phyloP scores from a whole-genome alignment of 1,284 basidiomycete genomes.

The Cystobasidium slooffiae region DNA sequence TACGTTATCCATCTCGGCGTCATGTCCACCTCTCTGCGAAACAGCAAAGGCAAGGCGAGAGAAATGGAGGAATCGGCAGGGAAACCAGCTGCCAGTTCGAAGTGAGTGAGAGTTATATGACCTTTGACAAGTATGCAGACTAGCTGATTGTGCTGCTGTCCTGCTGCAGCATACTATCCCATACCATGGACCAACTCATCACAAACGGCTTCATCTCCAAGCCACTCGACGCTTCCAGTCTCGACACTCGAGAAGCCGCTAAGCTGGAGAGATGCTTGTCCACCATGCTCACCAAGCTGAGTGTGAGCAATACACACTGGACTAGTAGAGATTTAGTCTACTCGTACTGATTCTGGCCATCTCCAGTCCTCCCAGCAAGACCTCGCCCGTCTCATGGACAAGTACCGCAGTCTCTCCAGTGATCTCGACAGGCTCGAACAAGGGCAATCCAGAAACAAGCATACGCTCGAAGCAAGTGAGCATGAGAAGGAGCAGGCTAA shows the following conservation, averaged over 20 bases:
- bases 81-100: neutral
- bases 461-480: slow-evolving; percentile 22
- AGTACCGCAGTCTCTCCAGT: slow-evolving; percentile 29
- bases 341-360: neutral
- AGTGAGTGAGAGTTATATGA: neutral
- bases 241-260: slow-evolving; percentile 1
- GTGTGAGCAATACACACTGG: neutral
- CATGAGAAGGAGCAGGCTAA: slow-evolving; percentile 36
- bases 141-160: neutral
- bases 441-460: neutral
- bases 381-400: slow-evolving; percentile 31
- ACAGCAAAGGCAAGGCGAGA: slow-evolving; percentile 19
- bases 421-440: slow-evolving; percentile 32
- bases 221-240: slow-evolving; percentile 1
- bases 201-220: slow-evolving; percentile 23
- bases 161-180: neutral
- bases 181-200: slow-evolving; percentile 25
- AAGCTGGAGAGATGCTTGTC: slow-evolving; percentile 34
- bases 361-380: slow-evolving; percentile 24
- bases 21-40: neutral
- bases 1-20: neutral
- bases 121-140: neutral
- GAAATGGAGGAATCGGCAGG: neutral
- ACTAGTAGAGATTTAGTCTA: neutral
- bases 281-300: slow-evolving; percentile 21